Conservation (phyloP, 768 basidiomycete genomes). For the Hericium coralloides region DNA sequence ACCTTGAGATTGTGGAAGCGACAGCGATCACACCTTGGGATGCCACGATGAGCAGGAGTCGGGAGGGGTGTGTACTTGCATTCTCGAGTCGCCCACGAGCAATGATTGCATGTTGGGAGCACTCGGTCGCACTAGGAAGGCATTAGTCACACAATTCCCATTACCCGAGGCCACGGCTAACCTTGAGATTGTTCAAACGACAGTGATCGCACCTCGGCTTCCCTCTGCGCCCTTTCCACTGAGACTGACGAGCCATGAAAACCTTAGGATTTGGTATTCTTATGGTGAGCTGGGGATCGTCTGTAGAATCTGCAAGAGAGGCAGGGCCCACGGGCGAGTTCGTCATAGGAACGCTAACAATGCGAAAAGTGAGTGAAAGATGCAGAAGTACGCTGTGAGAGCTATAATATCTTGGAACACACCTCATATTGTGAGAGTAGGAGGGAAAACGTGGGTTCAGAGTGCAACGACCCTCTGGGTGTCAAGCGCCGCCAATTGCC, state of each 20-base stretch:
- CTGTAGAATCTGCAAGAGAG: conserved; percentile 23
- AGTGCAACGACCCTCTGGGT: background rate
- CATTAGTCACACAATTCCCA: conserved; percentile 6
- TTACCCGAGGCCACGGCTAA: conserved; percentile 23
- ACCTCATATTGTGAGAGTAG: background rate
- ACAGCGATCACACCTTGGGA: conserved; percentile 66
- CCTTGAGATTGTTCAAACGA: conserved; percentile 64
- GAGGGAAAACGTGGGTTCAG: background rate
- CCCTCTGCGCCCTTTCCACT: conserved; percentile 67
- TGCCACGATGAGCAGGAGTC: conserved; percentile 67
- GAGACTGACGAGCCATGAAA: conserved; percentile 60
- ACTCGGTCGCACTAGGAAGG: conserved; percentile 55
- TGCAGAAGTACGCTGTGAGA: background rate
- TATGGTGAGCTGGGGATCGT: conserved; percentile 41
- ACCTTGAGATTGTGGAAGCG: conserved; percentile 61
- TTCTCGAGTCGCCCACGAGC: conserved; percentile 52
- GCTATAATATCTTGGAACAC: background rate
- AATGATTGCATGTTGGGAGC: conserved; percentile 64
- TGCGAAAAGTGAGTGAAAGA: background rate
- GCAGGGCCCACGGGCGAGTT: conserved; percentile 21
- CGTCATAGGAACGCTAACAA: conserved; percentile 4
- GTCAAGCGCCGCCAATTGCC: background rate
- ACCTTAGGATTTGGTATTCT: conserved; percentile 60
- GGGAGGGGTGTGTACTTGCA: conserved; percentile 69
- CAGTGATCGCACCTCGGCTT: conserved; percentile 72